phyloP scores from a whole-genome alignment of 1,284 basidiomycete species.

The Heterobasidion parviporum region DNA sequence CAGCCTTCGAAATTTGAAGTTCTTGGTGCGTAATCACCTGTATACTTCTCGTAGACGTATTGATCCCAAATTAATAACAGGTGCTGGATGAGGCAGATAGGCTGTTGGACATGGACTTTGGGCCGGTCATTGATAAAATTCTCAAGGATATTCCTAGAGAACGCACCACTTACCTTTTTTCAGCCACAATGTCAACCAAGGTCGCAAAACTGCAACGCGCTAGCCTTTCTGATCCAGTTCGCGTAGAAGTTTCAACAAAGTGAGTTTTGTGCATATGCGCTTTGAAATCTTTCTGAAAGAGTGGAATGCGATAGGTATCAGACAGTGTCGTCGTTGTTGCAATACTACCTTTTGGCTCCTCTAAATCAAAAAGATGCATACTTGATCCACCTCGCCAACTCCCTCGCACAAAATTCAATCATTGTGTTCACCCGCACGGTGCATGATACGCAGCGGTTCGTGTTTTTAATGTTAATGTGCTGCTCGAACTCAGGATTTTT shows the following conservation, averaged over 20 bases:
- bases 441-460: conserved; percentile 80
- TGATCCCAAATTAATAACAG: conserved; percentile 28
- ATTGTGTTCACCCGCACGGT: conserved; percentile 98
- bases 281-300: background rate
- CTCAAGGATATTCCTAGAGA: conserved; percentile 94
- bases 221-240: conserved; percentile 91
- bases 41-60: background rate
- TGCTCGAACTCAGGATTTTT: background rate
- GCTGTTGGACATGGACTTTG: conserved; percentile 96
- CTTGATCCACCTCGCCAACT: conserved; percentile 86
- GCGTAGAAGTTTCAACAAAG: conserved; percentile 93
- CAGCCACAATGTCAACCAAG: conserved; percentile 99
- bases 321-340: conserved; percentile 91
- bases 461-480: background rate
- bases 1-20: conserved; percentile 81
- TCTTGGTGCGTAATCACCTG: conserved; percentile 57
- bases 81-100: conserved; percentile 98
- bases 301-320: conserved; percentile 63
- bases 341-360: conserved; percentile 95
- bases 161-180: conserved; percentile 93
- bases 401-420: conserved; percentile 86
- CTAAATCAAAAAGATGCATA: conserved; percentile 90
- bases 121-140: conserved; percentile 95
- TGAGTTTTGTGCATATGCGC: conserved; percentile 28
- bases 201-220: conserved; percentile 96